Percentiles rank a stretch among this genome's conserved stretches.
Evolutionary conservation across 2,329 filamentous ascomycete species (phyloP).

Genomic region (Gliomastix tumulicola): DNA sequence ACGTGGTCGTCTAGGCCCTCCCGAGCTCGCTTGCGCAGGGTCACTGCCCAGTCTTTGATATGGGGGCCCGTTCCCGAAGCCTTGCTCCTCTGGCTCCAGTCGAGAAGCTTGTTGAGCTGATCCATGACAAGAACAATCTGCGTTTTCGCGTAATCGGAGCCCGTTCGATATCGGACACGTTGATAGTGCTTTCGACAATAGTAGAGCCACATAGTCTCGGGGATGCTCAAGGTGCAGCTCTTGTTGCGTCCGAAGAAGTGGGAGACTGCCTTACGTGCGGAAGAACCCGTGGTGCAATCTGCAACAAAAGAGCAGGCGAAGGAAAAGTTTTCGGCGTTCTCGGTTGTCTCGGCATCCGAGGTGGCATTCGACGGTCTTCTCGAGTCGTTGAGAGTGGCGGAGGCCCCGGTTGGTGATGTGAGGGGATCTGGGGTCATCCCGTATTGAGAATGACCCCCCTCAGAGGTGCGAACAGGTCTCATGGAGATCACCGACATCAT

Average conservation of each 20-base stretch:
- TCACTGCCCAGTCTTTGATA: conserved; percentile 49
- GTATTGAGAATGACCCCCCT: too few relatives aligned
- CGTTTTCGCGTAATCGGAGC: conserved; percentile 49
- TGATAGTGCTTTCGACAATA: conserved; percentile 82
- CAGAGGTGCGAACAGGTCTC: too few relatives aligned
- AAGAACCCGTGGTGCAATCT: conserved; percentile 1
- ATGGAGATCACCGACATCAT: too few relatives aligned
- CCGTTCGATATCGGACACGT: conserved; percentile 62
- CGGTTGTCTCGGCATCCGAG: too few relatives aligned
- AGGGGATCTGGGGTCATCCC: too few relatives aligned
- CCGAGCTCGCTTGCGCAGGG: conserved; percentile 58
- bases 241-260: conserved; percentile 84
- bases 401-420: too few relatives aligned
- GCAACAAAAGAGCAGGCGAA: background rate
- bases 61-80: conserved; percentile 16
- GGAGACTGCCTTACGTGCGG: conserved; percentile 64
- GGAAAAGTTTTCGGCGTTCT: too few relatives aligned
- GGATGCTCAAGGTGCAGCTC: conserved; percentile 64
- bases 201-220: conserved; percentile 63
- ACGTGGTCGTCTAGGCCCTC: conserved; percentile 37
- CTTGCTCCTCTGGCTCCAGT: conserved; percentile 51
- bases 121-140: conserved; percentile 59
- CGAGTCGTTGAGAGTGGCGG: too few relatives aligned
- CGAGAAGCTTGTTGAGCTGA: conserved; percentile 55
- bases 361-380: too few relatives aligned